These are phyloP conservation scores for Phaffomyces opuntiae DNA, from an alignment of 805 yeast genomes.

Conservation along the genomic window DNA sequence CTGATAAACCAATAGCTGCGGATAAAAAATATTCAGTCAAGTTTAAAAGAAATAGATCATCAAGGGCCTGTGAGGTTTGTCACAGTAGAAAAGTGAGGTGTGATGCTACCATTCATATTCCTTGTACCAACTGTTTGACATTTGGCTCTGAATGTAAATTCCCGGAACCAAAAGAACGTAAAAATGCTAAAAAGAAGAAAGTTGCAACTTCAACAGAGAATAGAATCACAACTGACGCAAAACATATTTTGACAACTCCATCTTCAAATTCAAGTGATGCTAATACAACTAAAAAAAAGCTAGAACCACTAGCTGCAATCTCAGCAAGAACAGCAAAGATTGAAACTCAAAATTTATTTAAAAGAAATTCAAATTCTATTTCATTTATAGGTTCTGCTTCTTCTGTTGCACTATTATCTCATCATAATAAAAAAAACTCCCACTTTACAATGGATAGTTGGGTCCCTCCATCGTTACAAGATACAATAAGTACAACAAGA, in stretches of 20 bases:
- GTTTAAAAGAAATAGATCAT: conserved; percentile 39
- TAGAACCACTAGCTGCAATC: conserved; percentile 29
- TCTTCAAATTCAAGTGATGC: conserved; percentile 9
- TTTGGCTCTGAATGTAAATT: conserved; percentile 66
- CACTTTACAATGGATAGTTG: conserved; percentile 27
- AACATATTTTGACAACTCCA: neutral
- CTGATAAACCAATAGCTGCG: neutral
- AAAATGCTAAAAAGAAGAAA: conserved; percentile 26
- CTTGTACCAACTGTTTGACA: conserved; percentile 65
- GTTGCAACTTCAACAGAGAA: conserved; percentile 2
- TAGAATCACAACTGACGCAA: neutral
- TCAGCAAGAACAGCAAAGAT: conserved; percentile 24
- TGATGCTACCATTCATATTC: conserved; percentile 52
- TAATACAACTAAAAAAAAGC: conserved; percentile 22
- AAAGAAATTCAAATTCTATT: conserved; percentile 17
- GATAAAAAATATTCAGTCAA: conserved; percentile 39
- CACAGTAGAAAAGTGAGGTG: conserved; percentile 76
- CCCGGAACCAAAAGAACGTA: conserved; percentile 49
- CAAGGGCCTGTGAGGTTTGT: conserved; percentile 73
- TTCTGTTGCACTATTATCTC: conserved; percentile 27
- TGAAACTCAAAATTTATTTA: conserved; percentile 20
- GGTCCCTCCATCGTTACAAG: conserved; percentile 20
- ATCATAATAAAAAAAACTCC: conserved; percentile 27
- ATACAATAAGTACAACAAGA: conserved; percentile 22
- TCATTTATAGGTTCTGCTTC: conserved; percentile 51